These are phyloP conservation scores for Logfia minima DNA, from an alignment of 129 eudicot genomes.

Conservation along the genomic window DNA sequence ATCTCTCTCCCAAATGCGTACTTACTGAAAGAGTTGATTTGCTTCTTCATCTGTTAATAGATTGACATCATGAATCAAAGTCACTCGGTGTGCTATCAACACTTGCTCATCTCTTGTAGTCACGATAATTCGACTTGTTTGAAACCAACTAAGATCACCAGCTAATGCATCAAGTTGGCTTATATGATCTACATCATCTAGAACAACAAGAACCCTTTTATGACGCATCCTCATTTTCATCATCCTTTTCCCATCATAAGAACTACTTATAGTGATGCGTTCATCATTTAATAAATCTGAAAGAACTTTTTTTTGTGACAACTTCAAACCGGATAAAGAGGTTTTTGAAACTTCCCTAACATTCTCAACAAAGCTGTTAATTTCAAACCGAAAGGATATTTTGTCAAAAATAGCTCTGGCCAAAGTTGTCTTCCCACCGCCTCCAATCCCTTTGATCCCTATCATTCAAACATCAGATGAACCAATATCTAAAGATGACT, in stretches of 20 bases:
- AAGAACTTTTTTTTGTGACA: conserved; percentile 15
- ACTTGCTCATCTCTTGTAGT: conserved; percentile 16
- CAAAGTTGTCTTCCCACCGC: conserved; percentile 8
- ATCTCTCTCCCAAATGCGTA: background rate
- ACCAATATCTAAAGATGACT: background rate
- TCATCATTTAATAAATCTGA: background rate
- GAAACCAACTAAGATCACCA: background rate
- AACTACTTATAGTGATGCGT: background rate
- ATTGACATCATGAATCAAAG: background rate
- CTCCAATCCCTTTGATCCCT: conserved; percentile 21
- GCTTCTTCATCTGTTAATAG: background rate
- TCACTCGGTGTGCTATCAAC: background rate
- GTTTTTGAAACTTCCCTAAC: conserved; percentile 7
- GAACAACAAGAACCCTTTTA: conserved; percentile 19
- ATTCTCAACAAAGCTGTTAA: no score
- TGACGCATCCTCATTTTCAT: background rate
- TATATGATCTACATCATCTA: conserved; percentile 22
- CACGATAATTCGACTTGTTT: conserved; percentile 17
- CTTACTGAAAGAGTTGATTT: conserved; percentile 12
- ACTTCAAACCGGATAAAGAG: background rate
- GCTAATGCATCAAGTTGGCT: conserved; percentile 2
- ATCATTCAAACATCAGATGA: background rate
- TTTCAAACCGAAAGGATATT: no score
- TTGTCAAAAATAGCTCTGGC: no score
- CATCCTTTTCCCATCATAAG: conserved; percentile 10